A percentile compares a stretch with the other conserved stretches of the same genome.
Evolutionary conservation across 768 basidiomycete species (phyloP).

Genomic region (Mycena pura): DNA sequence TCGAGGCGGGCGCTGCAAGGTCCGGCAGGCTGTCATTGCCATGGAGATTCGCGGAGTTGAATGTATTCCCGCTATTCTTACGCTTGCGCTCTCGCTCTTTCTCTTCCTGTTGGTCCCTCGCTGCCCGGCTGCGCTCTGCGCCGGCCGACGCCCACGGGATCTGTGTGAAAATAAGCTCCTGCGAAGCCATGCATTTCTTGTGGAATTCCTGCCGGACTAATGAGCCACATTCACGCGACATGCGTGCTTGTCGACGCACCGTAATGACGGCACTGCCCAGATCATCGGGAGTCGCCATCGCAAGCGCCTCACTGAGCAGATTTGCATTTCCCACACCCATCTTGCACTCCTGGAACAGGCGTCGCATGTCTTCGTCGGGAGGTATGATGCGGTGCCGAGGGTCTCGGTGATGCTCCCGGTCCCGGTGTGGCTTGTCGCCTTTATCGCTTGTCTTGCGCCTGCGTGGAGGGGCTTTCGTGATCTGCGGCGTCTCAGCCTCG

Average conservation of each 20-base stretch:
- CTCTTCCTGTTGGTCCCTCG: slow-evolving; percentile 32
- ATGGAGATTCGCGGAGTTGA: slow-evolving; percentile 4
- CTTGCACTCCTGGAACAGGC: slow-evolving; percentile 84
- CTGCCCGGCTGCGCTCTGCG: slow-evolving; percentile 58
- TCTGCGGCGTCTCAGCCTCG: slow-evolving; percentile 34
- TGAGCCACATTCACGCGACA: background rate
- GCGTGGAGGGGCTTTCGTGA: slow-evolving; percentile 34
- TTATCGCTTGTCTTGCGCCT: slow-evolving; percentile 42
- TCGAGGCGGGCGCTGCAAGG: slow-evolving; percentile 54
- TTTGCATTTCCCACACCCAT: slow-evolving; percentile 82
- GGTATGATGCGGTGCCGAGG: slow-evolving; percentile 56
- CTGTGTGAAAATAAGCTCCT: slow-evolving; percentile 84
- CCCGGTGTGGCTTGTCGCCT: slow-evolving; percentile 19
- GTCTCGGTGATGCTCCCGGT: slow-evolving; percentile 16
- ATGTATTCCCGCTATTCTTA: slow-evolving; percentile 29
- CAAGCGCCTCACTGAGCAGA: slow-evolving; percentile 73
- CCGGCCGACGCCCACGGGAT: slow-evolving; percentile 90
- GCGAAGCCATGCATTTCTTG: slow-evolving; percentile 75
- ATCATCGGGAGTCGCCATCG: slow-evolving; percentile 73
- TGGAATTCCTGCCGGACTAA: slow-evolving; percentile 75
- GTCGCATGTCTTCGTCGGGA: slow-evolving; percentile 82
- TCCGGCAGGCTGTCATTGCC: slow-evolving; percentile 44
- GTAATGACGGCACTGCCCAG: slow-evolving; percentile 71
- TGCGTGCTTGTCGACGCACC: slow-evolving; percentile 46
- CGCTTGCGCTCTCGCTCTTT: slow-evolving; percentile 30